Base-by-base conservation (phyloP, 2,329 filamentous ascomycete genomes). In the Colletotrichum australisinense region DNA sequence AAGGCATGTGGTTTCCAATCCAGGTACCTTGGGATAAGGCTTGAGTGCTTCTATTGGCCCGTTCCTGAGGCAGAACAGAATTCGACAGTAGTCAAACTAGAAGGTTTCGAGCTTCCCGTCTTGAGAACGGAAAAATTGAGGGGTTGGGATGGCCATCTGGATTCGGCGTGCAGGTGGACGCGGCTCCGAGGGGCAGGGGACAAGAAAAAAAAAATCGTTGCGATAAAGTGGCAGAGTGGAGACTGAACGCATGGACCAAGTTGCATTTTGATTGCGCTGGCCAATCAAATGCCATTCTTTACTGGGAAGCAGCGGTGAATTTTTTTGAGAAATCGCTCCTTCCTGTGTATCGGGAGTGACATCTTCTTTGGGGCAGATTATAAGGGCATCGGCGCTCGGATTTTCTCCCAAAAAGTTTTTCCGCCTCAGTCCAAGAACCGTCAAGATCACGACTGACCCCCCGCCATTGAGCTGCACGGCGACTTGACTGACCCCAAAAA, bases 391-490 rank as follows among this genome's bases (percentile, higher is more conserved):
- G 74, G 78, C 67, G 75, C 74, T 75, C 78, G 77, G 75, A 75
- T 63, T 76, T 76, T 76, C 81, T 83, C 78, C 83, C 82, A 83
- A 83, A 84, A 84, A 83, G 83, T 81, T 84, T 84, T 84, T 82
- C 80, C 80, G 76, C 74, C 78, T 78, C 77, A 75, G 76, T 77
- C 75, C 77, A 76, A 68, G 66, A 56, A 68, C 66, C 53, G 63
- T 63, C 56, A 62, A 66, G 42, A 67, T 64, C 66, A 46, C 66
- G 60, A 57, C 63, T 9, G 22, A 30, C 19, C 56, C 49, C 46
- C 60, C 73, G 69, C 69, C 70, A 67, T 53, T 49, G 65, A 73
- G 53, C 64, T 73, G 49, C 35, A 69, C 32, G 70, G 53, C 55
- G 38, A 58, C 52, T 11, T 65, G 46, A 42, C 55, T 52, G 58